Conservation (phyloP, 345 rosid species). For the Geranium rotundifolium region DNA sequence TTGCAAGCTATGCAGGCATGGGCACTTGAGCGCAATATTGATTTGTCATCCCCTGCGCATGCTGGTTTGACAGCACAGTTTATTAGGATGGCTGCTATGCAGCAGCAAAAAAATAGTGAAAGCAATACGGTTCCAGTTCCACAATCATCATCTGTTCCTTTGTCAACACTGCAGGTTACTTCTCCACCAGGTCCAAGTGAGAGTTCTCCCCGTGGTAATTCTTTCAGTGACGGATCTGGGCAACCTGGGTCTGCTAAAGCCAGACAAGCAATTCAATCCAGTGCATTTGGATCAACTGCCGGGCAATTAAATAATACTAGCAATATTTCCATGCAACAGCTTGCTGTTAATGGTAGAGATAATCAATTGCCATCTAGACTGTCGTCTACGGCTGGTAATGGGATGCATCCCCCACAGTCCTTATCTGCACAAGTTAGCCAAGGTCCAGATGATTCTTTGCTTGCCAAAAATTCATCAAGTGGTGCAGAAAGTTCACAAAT, state of each 20-base stretch:
- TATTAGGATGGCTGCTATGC: constrained; percentile 53
- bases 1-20: constrained; percentile 74
- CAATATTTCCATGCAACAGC: constrained; percentile 45
- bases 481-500: constrained; percentile 47
- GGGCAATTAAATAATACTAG: constrained; percentile 31
- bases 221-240: constrained; percentile 65
- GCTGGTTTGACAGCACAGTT: constrained; percentile 77
- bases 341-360: constrained; percentile 53
- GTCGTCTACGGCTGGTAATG: constrained; percentile 43
- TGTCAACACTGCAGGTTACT: constrained; percentile 59
- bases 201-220: constrained; percentile 65
- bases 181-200: constrained; percentile 59
- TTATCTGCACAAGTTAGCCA: constrained; percentile 41
- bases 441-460: constrained; percentile 41
- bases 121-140: constrained; percentile 21
- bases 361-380: constrained; percentile 50
- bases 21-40: constrained; percentile 81
- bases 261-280: constrained; percentile 34
- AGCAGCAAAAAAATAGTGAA: constrained; percentile 62
- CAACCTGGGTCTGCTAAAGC: constrained; percentile 65
- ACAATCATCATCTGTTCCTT: constrained; percentile 45
- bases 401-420: constrained; percentile 56
- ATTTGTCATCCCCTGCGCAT: constrained; percentile 84
- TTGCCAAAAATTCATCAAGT: constrained; percentile 34
- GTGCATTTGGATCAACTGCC: constrained; percentile 49